Base-by-base conservation (phyloP, 768 basidiomycete species). In the Phaeotremella fagi region DNA sequence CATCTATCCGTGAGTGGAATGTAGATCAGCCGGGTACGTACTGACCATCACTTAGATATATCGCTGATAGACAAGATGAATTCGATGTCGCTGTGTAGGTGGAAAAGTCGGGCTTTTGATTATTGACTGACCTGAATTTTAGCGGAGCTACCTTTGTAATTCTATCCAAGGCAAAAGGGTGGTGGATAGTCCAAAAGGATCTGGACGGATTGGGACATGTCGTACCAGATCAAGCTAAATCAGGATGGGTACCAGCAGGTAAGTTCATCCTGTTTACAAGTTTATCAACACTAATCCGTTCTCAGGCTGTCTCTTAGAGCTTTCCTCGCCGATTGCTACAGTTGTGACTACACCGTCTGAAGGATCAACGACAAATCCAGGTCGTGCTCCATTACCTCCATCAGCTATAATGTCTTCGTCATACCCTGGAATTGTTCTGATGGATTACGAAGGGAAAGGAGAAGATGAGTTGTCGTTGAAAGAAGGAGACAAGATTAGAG, bases 101-200 rank as follows among this genome's bases (percentile, higher is more conserved):
- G 9, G 4, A 29, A 16, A 12, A n/a, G n/a, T 23, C 20, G 22
- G 29, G 16, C 7, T 33, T 16, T 33, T 33, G 31, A 33, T 26
- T 31, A 52, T 27, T 48, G 33, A 31, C 20, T 55, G 15, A 42
- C 46, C 48, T 55, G n/a, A 63, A 28, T 41, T 48, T 2, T 54
- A 92, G 90, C 15, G 90, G 90, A 35, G 89, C 92, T 68, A 90
- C 90, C 1, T 97, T 91, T 75, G 83, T 94, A 58, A 92, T 97
- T 59, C 77, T 91, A 36, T 88, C 88, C 49, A 84, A 92, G 48
- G 86, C 91, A n/a, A 85, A 92, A 50, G 94, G 95, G 1, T 99
- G 95, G 95, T 99, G 94, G 90, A 88, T 97, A 28, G 95, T 98
- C 3, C 92, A 98, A 70, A 84, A 88, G 28, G 95, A 99, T 74